Evolutionary conservation across 2,329 filamentous ascomycete species (phyloP), one percentile per base, ranked within the genome.

Genomic region (Apiospora arundinis): DNA sequence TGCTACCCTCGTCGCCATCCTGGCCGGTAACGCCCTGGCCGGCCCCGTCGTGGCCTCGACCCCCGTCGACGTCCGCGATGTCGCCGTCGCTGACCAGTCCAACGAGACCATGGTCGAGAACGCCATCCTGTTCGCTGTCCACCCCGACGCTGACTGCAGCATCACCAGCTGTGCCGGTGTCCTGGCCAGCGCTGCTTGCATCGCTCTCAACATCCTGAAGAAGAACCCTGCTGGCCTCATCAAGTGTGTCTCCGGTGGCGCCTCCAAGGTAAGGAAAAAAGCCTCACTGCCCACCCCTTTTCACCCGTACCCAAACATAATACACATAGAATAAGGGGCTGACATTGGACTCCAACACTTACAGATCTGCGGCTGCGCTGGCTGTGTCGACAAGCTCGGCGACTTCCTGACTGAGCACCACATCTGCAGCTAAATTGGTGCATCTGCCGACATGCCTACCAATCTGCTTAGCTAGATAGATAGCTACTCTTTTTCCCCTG

Each of bases 201-300:
- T 67, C 23, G 65, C 65, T 5, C 12, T 23, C n/a, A 40, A n/a
- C 65, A 45, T 67, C 2, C 11, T 21, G 12, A 25, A 14, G 11
- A 6, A 14, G n/a, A 45, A 28, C 40, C 40, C 40, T 12, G 9
- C 12, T n/a, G 44, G 9, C n/a, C 18, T 67, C 65, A 18, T 45
- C n/a, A 18, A 16, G 11, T 67, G 65, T 12, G 37, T 67, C 21
- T 67, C 65, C 9, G 65, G 65, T n/a, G 65, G 65, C 40, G n/a
- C 40, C n/a, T 12, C 21, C 2, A 25, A 45, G 40, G 65, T 67
- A 67, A 67, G 40, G 9, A 45, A 45, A 4, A 16, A 45, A 16
- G 12, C 1, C 6, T 32, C 32, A 32, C 32, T 32, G 40, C 9
- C 14, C 14, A 4, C 16, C 14, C 42, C 42, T 45, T 52, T 23